Evolutionary conservation across 2,329 filamentous ascomycete species (phyloP).

Genomic region (Diaporthe sp.): DNA sequence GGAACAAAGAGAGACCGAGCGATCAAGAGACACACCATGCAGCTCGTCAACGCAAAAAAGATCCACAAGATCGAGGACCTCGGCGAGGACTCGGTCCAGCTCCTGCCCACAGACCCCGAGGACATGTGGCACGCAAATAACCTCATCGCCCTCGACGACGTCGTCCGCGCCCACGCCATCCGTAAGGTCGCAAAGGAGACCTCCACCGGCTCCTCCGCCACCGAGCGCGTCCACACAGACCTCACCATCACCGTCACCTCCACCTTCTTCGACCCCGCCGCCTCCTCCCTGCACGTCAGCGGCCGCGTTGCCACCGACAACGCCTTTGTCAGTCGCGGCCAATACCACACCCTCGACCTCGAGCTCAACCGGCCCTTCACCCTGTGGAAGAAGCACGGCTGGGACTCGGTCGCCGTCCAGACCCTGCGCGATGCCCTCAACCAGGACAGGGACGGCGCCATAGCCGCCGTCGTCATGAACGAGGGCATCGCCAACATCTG

Average conservation of each 20-base stretch:
- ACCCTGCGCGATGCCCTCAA: slow-evolving; percentile 84
- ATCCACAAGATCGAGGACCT: slow-evolving; percentile 52
- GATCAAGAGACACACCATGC: slow-evolving; percentile 47
- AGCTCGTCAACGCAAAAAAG: slow-evolving; percentile 53
- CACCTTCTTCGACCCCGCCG: slow-evolving; percentile 69
- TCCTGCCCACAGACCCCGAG: slow-evolving; percentile 57
- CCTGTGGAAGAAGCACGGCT: slow-evolving; percentile 84
- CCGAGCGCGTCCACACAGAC: slow-evolving; percentile 68
- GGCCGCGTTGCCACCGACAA: slow-evolving; percentile 68
- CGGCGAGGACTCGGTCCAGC: slow-evolving; percentile 53
- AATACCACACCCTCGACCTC: slow-evolving; percentile 78
- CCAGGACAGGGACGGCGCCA: slow-evolving; percentile 82
- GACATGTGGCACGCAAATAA: slow-evolving; percentile 73
- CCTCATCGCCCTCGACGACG: slow-evolving; percentile 66
- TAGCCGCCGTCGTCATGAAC: slow-evolving; percentile 94
- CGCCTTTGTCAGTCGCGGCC: slow-evolving; percentile 63
- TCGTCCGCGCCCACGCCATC: slow-evolving; percentile 66
- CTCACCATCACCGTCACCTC: slow-evolving; percentile 69
- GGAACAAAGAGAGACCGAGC: no score
- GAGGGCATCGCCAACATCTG: slow-evolving; percentile 88
- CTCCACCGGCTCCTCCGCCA: slow-evolving; percentile 59
- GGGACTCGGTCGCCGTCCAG: slow-evolving; percentile 89
- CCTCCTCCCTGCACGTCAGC: slow-evolving; percentile 68
- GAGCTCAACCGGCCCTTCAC: slow-evolving; percentile 91
- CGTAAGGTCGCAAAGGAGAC: slow-evolving; percentile 66